These are phyloP conservation scores for Blepharisma undulans DNA, from an alignment of 169 alveolate species.

Conservation along the genomic window DNA sequence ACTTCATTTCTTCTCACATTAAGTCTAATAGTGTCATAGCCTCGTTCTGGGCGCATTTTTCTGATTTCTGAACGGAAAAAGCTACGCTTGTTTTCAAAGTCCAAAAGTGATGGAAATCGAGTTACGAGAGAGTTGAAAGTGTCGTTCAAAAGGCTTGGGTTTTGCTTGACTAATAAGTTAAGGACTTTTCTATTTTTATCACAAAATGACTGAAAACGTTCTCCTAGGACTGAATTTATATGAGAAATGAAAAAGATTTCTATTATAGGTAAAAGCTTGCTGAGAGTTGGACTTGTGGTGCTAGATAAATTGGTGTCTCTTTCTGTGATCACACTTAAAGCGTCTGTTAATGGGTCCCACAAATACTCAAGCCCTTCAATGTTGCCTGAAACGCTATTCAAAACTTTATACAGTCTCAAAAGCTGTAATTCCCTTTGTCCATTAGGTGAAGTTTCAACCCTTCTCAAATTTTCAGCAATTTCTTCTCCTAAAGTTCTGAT, in stretches of 20 bases:
- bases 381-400: neutral
- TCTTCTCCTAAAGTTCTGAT: conserved; percentile 14
- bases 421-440: conserved; percentile 35
- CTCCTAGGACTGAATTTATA: neutral
- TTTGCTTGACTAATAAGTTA: conserved; percentile 51
- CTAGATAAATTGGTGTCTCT: conserved; percentile 7
- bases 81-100: conserved; percentile 95
- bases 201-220: conserved; percentile 44
- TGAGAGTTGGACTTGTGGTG: conserved; percentile 28
- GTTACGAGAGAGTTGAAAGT: conserved; percentile 83
- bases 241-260: conserved; percentile 40
- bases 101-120: conserved; percentile 91
- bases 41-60: conserved; percentile 80
- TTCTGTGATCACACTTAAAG: conserved; percentile 25
- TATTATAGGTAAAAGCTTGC: conserved; percentile 25
- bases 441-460: neutral
- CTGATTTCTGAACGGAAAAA: conserved; percentile 91
- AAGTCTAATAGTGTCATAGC: conserved; percentile 81
- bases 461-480: neutral
- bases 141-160: conserved; percentile 62
- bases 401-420: conserved; percentile 19
- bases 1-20: conserved; percentile 94
- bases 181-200: conserved; percentile 51
- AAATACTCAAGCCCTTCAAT: neutral
- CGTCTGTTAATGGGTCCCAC: conserved; percentile 36